Evolutionary conservation across 2,329 filamentous ascomycete genomes (phyloP).

Genomic region (Botryosphaeria dothidea): DNA sequence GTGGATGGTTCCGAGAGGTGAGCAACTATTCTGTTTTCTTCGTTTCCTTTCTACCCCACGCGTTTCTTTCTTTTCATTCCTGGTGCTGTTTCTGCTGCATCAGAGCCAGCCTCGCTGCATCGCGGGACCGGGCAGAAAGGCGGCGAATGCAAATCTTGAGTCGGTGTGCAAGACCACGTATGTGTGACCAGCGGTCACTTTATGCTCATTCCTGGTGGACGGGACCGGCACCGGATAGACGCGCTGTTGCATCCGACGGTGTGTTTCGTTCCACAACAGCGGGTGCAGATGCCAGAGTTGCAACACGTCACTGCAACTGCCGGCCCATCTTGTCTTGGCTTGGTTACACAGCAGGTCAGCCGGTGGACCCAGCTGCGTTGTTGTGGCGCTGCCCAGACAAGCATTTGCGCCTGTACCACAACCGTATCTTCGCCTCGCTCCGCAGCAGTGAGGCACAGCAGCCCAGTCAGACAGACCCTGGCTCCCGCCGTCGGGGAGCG

Average conservation of each 20-base stretch:
- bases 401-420: slow-evolving; percentile 7
- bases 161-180: slow-evolving; percentile 22
- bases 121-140: slow-evolving; percentile 4
- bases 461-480: background rate
- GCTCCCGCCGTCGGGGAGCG: background rate
- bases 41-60: background rate
- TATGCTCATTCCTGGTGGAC: slow-evolving; percentile 26
- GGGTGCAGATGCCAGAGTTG: slow-evolving; percentile 11
- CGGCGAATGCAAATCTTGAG: slow-evolving; percentile 17
- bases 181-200: slow-evolving; percentile 34
- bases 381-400: slow-evolving; percentile 7
- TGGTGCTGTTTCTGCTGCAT: background rate
- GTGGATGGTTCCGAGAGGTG: slow-evolving; percentile 94
- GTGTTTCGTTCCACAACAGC: slow-evolving; percentile 2
- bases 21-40: slow-evolving; percentile 40
- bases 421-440: slow-evolving; percentile 7
- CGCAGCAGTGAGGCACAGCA: slow-evolving; percentile 7
- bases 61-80: background rate
- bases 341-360: slow-evolving; percentile 1
- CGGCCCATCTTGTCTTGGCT: background rate
- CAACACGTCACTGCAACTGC: slow-evolving; percentile 11
- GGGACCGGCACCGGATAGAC: slow-evolving; percentile 9
- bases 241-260: slow-evolving; percentile 14
- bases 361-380: background rate
- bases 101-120: background rate